Base-by-base conservation (phyloP, 1,284 basidiomycete species). In the Hemileia vastatrix region DNA sequence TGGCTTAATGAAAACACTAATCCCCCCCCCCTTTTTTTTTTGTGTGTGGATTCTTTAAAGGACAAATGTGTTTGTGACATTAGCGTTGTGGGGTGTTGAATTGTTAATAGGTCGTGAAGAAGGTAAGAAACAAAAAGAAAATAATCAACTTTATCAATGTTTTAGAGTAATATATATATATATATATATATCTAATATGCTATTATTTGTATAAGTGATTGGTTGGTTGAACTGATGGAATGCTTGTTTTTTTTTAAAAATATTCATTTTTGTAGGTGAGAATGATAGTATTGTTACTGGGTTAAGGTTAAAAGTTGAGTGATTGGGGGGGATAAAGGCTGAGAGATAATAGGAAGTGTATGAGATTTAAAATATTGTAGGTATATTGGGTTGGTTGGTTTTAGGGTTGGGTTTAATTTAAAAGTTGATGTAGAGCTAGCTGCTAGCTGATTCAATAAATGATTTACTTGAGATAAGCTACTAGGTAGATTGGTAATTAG, bases 51-150 rank as follows among this genome's bases (percentile, higher is more conserved):
- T 48, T 56, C 27, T 6, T 40, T 3, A 27, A 6, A 57, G 54
- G 87, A 85, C 86, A 78, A 87, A 87, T 71, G 84, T 90, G 33
- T 87, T 88, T 77, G 85, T 89, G 74, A 89, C 87, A 3, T 79
- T 90, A 45, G 78, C 84, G 21, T 81, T 88, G 40, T 90, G 87
- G 87, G 83, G 84, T 13, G 78, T 90, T 33, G 87, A 90, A 74
- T 80, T 90, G 48, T 76, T 87, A 36, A 86, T 90, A 60, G 84
- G 84, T 74, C 81, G 80, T n/a, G 86, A 86, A 65, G 86, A 87
- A 63, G 86, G 86, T 67, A 80, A 79, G 44, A n/a, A 50, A 8
- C 3, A 32, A 18, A 4, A 2, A 8, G 31, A 24, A 48, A 18
- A 15, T 15, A 27, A 15, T 24, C 18, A 31, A 18, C 11, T 23